phyloP scores from a whole-genome alignment of 164 flowering plant species.

The Berberis thunbergii region DNA sequence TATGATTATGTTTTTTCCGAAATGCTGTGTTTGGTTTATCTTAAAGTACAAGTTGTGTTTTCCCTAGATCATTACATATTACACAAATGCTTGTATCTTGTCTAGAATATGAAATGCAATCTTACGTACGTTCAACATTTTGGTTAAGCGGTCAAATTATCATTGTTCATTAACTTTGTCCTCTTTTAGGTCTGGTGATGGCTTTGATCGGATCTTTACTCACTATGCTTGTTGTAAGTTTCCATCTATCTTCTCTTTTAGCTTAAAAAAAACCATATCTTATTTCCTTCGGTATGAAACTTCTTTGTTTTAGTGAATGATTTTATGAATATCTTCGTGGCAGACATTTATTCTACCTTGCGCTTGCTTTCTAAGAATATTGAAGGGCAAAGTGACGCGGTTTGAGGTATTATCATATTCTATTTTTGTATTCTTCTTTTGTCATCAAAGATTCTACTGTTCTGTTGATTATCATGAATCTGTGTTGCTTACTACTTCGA shows the following conservation, averaged over 20 bases:
- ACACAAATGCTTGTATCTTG: no score
- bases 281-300: not conserved
- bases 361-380: conserved; percentile 76
- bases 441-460: no score
- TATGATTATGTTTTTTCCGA: no score
- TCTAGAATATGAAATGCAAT: no score
- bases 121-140: no score
- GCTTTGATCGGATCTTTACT: conserved; percentile 86
- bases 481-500: no score
- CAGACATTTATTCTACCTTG: conserved; percentile 93
- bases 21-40: no score
- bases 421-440: not conserved
- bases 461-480: no score
- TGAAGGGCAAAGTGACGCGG: conserved; percentile 47
- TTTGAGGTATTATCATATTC: conserved; percentile 41
- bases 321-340: not conserved
- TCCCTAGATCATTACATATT: no score
- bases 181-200: conserved; percentile 67
- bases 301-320: not conserved
- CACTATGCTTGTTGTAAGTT: conserved; percentile 95
- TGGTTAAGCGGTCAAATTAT: not conserved
- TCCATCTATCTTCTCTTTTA: not conserved
- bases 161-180: not conserved
- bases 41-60: no score
- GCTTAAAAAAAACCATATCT: not conserved